A percentile compares a stretch with the other conserved stretches of the same genome.
Evolutionary conservation across 2,329 filamentous ascomycete genomes (phyloP).

Genomic region (Fusarium anthophilum): DNA sequence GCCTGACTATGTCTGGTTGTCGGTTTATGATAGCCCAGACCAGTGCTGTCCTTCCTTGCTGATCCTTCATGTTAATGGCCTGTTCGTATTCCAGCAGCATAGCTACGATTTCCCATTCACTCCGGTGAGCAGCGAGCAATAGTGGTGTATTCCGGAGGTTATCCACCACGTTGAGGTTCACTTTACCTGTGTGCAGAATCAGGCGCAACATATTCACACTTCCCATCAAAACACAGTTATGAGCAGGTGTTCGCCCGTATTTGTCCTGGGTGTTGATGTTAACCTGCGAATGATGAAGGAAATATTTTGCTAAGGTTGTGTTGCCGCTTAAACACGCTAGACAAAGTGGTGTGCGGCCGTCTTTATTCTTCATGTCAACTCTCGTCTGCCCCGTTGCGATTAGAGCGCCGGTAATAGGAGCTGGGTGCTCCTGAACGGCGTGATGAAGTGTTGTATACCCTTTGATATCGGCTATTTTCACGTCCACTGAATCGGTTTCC

Average conservation of each 20-base stretch:
- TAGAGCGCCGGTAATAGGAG: background rate
- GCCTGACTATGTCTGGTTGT: background rate
- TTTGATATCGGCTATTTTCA: background rate
- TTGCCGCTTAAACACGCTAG: background rate
- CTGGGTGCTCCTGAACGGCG: background rate
- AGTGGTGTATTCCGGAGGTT: background rate
- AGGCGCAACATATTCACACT: background rate
- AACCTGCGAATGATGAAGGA: background rate
- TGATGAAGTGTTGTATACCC: background rate
- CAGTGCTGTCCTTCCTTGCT: background rate
- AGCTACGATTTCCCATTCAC: no score
- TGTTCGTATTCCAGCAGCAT: fast-evolving
- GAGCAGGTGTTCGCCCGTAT: background rate
- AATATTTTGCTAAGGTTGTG: background rate
- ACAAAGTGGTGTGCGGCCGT: background rate
- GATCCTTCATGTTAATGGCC: background rate
- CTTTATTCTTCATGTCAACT: background rate
- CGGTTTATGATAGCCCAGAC: background rate
- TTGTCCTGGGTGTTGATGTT: background rate
- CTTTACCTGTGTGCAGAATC: background rate
- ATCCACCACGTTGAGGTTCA: background rate
- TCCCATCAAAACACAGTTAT: background rate
- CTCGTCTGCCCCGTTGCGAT: background rate
- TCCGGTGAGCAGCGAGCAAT: background rate
- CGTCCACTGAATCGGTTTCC: background rate